A percentile compares a stretch with the other conserved stretches of the same genome.
phyloP scores from a whole-genome alignment of 2,329 filamentous ascomycete genomes.

The Hymenotorrendiella dingleyae region DNA sequence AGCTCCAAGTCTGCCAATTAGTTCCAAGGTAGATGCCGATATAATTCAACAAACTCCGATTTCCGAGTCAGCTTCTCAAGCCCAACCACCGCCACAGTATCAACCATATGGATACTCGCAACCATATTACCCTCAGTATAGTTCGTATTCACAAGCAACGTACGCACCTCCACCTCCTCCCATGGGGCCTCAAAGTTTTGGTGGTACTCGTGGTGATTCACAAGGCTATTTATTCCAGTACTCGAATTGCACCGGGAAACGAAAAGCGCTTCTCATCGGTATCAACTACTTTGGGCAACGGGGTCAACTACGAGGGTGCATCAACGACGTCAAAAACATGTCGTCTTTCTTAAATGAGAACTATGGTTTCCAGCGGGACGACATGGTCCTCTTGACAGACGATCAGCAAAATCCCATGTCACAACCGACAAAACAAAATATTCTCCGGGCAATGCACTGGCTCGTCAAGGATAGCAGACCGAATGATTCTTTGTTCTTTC shows the following conservation, averaged over 20 bases:
- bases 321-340: constrained; percentile 98
- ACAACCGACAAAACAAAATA: constrained; percentile 92
- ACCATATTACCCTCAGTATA: too few species aligned
- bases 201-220: constrained; percentile 77
- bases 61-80: too few species aligned
- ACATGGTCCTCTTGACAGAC: constrained; percentile 95
- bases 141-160: too few species aligned
- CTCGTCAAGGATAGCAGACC: constrained; percentile 85
- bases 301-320: constrained; percentile 84
- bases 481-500: constrained; percentile 94
- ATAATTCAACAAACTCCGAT: too few species aligned
- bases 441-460: constrained; percentile 97
- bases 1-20: too few species aligned
- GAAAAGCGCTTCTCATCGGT: constrained; percentile 84
- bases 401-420: constrained; percentile 97
- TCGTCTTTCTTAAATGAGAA: constrained; percentile 82
- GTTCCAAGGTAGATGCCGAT: too few species aligned
- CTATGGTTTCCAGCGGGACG: constrained; percentile 87
- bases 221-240: constrained; percentile 80
- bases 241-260: constrained; percentile 78
- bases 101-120: too few species aligned
- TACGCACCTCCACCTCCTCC: too few species aligned
- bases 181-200: too few species aligned
- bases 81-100: too few species aligned
- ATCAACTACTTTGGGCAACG: constrained; percentile 96